Base-by-base conservation (phyloP, 1,139 yeast genomes). In the Kurtzmaniella quercitrusa region DNA sequence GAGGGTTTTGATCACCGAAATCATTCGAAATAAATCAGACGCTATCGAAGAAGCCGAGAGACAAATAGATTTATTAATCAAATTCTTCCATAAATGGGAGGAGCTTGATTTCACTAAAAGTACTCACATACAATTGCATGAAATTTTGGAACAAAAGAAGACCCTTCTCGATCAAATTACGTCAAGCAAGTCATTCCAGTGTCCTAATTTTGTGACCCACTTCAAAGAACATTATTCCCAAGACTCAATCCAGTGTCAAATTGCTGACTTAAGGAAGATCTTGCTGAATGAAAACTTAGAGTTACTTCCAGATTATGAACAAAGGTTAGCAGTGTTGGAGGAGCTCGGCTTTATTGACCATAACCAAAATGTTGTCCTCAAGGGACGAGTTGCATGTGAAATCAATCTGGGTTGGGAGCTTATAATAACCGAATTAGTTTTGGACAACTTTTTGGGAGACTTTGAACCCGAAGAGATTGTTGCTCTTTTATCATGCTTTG, bases 381-480 rank as follows among this genome's bases (percentile, higher is more conserved):
- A 89, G 65, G 97, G 95, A 14, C 71, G 95, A 50, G 94, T 86
- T 37, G 91, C 91, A 0, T 84, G 91, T 60, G 97, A 91, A 55
- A 76, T 91, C 47, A 88, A 88, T 56, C 80, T 89, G 23, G 97
- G 97, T 0, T 88, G 91, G 80, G 98, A 91, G 61, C 71, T 93
- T 46, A 83, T 88, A 3, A 63, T 93, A 15, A 91, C 98, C 0
- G 99, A 93, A 61, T 73, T 93, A 43, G 82, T 93, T 7, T 71
- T 93, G 51, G 95, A 93, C 55, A 93, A 93, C 62, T 89, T 93
- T 68, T 68, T 93, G 51, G 96, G 94, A 23, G 95, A 88, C 46
- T 91, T 87, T 57, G 95, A 91, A 51, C 93, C 97, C 0, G 96
- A 91, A 56, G 99, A 93, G 61, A 89, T 93, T 47, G 98, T 91